A percentile compares a stretch with the other conserved stretches of the same genome.
phyloP scores from a whole-genome alignment of 129 eudicot species.

The Centaurea solstitialis region DNA sequence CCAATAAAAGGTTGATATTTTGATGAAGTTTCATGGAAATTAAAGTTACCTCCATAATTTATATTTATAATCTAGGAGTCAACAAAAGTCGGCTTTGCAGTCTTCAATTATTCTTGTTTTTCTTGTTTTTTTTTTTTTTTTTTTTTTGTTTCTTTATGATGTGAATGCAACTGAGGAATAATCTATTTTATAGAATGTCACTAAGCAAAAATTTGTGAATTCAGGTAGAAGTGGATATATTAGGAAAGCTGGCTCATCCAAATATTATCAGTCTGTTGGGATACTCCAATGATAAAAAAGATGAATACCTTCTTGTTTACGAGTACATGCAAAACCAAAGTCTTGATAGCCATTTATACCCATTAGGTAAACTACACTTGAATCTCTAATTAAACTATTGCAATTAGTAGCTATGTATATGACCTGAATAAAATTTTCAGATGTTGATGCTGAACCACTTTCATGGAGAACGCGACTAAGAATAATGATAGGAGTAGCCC shows the following conservation, averaged over 20 bases:
- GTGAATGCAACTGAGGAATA: too few relatives aligned
- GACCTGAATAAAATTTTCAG: not conserved
- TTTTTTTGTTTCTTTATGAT: too few relatives aligned
- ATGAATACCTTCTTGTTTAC: constrained; percentile 25
- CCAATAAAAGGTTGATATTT: too few relatives aligned
- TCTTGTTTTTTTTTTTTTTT: too few relatives aligned
- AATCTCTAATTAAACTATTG: not conserved
- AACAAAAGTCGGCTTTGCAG: too few relatives aligned
- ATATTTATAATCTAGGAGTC: too few relatives aligned
- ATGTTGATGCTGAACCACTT: constrained; percentile 19
- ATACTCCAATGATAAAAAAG: constrained; percentile 10
- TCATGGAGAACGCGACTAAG: constrained; percentile 31
- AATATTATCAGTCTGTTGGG: constrained; percentile 33
- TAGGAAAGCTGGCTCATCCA: constrained; percentile 26
- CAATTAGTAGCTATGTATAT: not conserved
- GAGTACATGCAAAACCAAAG: constrained; percentile 31
- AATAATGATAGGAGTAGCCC: constrained; percentile 33
- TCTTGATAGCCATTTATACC: constrained; percentile 10
- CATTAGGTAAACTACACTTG: constrained; percentile 10
- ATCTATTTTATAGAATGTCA: too few relatives aligned
- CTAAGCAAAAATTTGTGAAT: constrained; percentile 19
- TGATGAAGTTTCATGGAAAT: too few relatives aligned
- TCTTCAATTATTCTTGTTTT: too few relatives aligned
- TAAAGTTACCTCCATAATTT: too few relatives aligned
- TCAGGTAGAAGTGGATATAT: constrained; percentile 18